These are phyloP conservation scores for Cladosporium sp. DNA, from an alignment of 2,329 filamentous ascomycete species.

Conservation along the genomic window DNA sequence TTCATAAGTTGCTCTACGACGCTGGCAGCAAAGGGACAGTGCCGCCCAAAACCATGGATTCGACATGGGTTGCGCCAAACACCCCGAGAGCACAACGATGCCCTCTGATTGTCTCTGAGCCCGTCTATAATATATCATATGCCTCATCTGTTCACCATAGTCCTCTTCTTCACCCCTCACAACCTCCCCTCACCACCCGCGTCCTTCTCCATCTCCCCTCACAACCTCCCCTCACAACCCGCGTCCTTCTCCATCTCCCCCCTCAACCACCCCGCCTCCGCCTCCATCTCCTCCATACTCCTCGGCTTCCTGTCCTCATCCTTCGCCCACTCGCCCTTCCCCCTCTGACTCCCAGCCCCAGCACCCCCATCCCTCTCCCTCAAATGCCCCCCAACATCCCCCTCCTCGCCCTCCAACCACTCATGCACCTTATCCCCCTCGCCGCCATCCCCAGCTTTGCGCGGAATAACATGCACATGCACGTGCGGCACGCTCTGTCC, in stretches of 20 bases:
- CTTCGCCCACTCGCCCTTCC: slow-evolving; percentile 54
- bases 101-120: too few species aligned
- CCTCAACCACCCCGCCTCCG: slow-evolving; percentile 66
- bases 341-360: slow-evolving; percentile 18
- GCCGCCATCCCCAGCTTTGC: slow-evolving; percentile 53
- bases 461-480: slow-evolving; percentile 85
- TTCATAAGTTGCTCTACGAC: too few species aligned
- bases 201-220: slow-evolving; percentile 47
- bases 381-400: slow-evolving; percentile 69
- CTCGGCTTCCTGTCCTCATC: slow-evolving; percentile 58
- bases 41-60: too few species aligned
- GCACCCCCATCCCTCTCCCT: slow-evolving; percentile 44
- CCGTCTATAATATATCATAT: neutral
- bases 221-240: slow-evolving; percentile 39
- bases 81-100: too few species aligned
- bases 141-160: neutral
- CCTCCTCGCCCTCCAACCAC: slow-evolving; percentile 75
- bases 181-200: slow-evolving; percentile 16
- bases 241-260: slow-evolving; percentile 46
- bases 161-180: neutral
- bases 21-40: too few species aligned
- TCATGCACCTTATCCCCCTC: slow-evolving; percentile 73
- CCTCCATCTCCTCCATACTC: slow-evolving; percentile 67
- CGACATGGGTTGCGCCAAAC: too few species aligned
- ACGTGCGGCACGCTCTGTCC: slow-evolving; percentile 93